A percentile compares a stretch with the other conserved stretches of the same genome.
Conservation (phyloP, 306 rosid species). For the Sicyos edulis region DNA sequence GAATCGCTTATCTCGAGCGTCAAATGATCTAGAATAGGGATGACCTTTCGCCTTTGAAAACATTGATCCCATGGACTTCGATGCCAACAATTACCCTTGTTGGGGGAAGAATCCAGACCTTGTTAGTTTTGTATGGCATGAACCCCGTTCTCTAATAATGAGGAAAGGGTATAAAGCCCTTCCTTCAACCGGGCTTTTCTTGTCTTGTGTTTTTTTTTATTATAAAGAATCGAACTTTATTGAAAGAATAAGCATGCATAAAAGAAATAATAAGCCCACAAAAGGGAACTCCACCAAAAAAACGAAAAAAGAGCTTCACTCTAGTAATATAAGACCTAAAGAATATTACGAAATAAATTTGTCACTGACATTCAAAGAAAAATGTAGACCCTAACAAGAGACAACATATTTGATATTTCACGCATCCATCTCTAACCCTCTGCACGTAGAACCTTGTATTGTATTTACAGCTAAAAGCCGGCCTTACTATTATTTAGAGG, state of each 20-base stretch:
- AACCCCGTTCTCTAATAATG: neutral
- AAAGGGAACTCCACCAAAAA: too few species aligned
- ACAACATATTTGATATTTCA: too few species aligned
- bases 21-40: too few species aligned
- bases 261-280: neutral
- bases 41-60: too few species aligned
- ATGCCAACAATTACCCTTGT: neutral
- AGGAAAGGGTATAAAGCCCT: neutral
- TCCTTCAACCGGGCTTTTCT: neutral
- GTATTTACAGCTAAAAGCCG: neutral
- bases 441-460: neutral
- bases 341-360: neutral
- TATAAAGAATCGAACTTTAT: neutral
- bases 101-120: neutral
- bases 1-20: too few species aligned
- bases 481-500: neutral
- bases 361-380: neutral
- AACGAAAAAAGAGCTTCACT: neutral
- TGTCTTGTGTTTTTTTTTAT: neutral
- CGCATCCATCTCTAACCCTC: neutral
- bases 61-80: neutral
- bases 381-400: neutral
- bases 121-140: neutral
- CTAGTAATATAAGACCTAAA: neutral
- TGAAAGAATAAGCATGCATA: neutral